phyloP scores from a whole-genome alignment of 2,329 filamentous ascomycete species.

The Eutypa lata region DNA sequence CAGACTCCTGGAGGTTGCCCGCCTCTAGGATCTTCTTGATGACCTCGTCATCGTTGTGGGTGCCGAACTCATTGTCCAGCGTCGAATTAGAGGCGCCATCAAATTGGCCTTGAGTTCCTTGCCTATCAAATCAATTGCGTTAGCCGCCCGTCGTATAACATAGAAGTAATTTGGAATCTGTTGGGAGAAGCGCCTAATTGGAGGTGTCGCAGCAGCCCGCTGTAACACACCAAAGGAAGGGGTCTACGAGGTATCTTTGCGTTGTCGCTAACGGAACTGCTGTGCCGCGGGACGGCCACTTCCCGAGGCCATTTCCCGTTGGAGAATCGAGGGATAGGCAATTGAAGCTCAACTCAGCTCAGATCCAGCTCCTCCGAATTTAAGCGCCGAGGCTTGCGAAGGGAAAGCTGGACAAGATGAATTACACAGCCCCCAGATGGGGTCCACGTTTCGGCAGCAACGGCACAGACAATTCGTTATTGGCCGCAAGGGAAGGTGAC shows the following conservation, averaged over 20 bases:
- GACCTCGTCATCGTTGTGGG: slow-evolving; percentile 72
- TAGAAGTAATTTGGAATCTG: not conserved
- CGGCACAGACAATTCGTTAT: not conserved
- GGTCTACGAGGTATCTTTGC: slow-evolving; percentile 5
- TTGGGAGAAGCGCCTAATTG: not conserved
- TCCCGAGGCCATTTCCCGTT: not conserved
- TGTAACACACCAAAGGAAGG: slow-evolving; percentile 1
- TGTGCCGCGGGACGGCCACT: slow-evolving; percentile 2
- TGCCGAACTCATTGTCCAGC: slow-evolving; percentile 86
- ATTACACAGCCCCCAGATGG: not conserved
- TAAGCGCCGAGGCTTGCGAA: slow-evolving; percentile 11
- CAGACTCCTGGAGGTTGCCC: slow-evolving; percentile 63
- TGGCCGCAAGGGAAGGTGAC: not conserved
- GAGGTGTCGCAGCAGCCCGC: not conserved
- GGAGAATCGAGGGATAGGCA: not conserved
- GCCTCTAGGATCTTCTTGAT: slow-evolving; percentile 78
- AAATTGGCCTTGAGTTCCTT: slow-evolving; percentile 77
- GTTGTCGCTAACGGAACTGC: not conserved
- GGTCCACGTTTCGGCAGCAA: not conserved
- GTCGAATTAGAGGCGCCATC: slow-evolving; percentile 72
- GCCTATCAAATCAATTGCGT: slow-evolving; percentile 48
- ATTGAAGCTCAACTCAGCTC: not conserved
- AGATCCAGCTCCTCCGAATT: slow-evolving; percentile 2
- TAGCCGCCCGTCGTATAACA: slow-evolving; percentile 8
- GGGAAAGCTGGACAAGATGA: not conserved